Percentiles rank a stretch among this genome's conserved stretches.
These are phyloP conservation scores for Debaryomyces sp. DNA, from an alignment of 1,139 yeast genomes.

Conservation along the genomic window DNA sequence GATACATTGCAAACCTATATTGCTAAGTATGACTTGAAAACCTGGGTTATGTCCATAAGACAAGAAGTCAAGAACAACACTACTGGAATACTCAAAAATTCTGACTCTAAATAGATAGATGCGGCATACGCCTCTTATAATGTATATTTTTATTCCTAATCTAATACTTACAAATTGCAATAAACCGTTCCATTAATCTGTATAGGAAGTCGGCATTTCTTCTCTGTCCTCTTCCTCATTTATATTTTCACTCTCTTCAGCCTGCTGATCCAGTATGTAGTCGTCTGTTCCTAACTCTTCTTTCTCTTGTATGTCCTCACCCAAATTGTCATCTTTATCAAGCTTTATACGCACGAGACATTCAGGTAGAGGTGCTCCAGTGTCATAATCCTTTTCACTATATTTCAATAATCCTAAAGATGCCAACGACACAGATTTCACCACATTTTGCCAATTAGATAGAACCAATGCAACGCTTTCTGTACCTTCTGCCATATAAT, in stretches of 20 bases:
- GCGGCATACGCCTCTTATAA: not conserved
- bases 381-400: slow-evolving; percentile 49
- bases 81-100: not conserved
- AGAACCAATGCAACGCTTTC: slow-evolving; percentile 57
- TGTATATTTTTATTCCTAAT: not conserved
- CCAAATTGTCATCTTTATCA: slow-evolving; percentile 26
- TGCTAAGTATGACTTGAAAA: slow-evolving; percentile 22
- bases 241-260: slow-evolving; percentile 5
- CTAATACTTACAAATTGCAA: not conserved
- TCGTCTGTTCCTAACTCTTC: slow-evolving; percentile 14
- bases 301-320: slow-evolving; percentile 11
- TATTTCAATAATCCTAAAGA: slow-evolving; percentile 58
- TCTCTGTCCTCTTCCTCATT: slow-evolving; percentile 10
- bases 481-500: slow-evolving; percentile 58
- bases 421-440: slow-evolving; percentile 68
- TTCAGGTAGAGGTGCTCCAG: slow-evolving; percentile 42
- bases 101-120: not conserved
- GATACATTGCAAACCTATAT: slow-evolving; percentile 16
- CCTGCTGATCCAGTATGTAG: not conserved
- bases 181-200: not conserved
- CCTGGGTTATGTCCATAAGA: slow-evolving; percentile 32
- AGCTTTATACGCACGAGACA: slow-evolving; percentile 68
- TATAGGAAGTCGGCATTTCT: not conserved
- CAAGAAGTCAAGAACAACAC: slow-evolving; percentile 14
- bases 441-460: slow-evolving; percentile 72